Conservation (phyloP, 768 basidiomycete species). For the Stropharia rugosoannulata region DNA sequence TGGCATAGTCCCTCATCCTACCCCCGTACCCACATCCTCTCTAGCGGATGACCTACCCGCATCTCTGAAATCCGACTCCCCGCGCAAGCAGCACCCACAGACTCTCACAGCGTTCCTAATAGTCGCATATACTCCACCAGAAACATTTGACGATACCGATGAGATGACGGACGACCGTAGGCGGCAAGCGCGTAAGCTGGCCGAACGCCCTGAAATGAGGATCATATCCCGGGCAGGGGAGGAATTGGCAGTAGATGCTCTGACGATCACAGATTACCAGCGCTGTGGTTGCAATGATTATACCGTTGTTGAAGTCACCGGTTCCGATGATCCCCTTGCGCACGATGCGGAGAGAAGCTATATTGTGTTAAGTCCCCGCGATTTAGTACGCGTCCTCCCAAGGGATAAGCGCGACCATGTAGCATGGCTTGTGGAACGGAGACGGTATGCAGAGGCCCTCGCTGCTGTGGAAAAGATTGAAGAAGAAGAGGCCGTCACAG, state of each 20-base stretch:
- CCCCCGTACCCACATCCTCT: slow-evolving; percentile 27
- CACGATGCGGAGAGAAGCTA: slow-evolving; percentile 51
- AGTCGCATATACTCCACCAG: slow-evolving; percentile 84
- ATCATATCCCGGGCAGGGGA: slow-evolving; percentile 89
- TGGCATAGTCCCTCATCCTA: slow-evolving; percentile 80
- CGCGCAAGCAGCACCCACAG: slow-evolving; percentile 14
- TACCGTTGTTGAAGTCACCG: slow-evolving; percentile 54
- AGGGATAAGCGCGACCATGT: slow-evolving; percentile 91
- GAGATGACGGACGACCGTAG: slow-evolving; percentile 73
- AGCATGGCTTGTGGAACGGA: slow-evolving; percentile 85
- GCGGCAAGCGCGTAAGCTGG: slow-evolving; percentile 77
- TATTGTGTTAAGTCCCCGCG: slow-evolving; percentile 83
- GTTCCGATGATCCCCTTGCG: slow-evolving; percentile 26
- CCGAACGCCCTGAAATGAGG: slow-evolving; percentile 91
- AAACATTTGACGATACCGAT: slow-evolving; percentile 55
- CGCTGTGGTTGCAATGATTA: slow-evolving; percentile 94
- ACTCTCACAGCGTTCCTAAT: slow-evolving; percentile 75
- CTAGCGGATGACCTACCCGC: slow-evolving; percentile 13
- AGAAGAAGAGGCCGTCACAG: slow-evolving; percentile 28
- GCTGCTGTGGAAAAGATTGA: slow-evolving; percentile 72
- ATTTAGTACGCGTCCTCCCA: slow-evolving; percentile 83
- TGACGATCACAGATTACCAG: slow-evolving; percentile 77
- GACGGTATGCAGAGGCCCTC: slow-evolving; percentile 88
- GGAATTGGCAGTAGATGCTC: slow-evolving; percentile 82
- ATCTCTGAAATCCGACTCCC: slow-evolving; percentile 15